Base-by-base conservation (phyloP, 1,284 basidiomycete genomes). In the Ustilago cynodontis region DNA sequence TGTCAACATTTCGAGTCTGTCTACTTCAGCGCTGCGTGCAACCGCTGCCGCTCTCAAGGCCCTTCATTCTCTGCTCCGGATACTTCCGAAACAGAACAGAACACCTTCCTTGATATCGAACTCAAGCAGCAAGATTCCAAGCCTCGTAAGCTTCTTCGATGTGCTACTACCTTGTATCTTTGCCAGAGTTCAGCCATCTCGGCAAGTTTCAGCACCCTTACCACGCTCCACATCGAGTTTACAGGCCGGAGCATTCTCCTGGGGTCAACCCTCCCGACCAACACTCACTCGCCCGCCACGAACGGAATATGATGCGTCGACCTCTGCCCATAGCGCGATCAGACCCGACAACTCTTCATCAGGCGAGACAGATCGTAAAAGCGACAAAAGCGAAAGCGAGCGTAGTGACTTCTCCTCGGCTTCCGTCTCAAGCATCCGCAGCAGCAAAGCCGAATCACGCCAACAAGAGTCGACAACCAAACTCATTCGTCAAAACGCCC, bases 311-410 rank as follows among this genome's bases (percentile, higher is more conserved):
- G n/a, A 2, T 2, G 1, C 22, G 22, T 26, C 54, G 8, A 11
- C 11, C 41, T 26, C 39, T 10, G 16, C 54, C 26, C 29, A 31
- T 14, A 18, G 22, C 3, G 39, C 29, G n/a, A 29, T 9, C 18
- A 26, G 28, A 31, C 26, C 18, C n/a, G 24, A 35, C 20, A 11
- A 50, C 24, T 62, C 65, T 16, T 73, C 65, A 2, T 26, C 59
- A 2, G 59, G 55, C 22, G 71, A 73, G 49, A 64, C 61, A 16
- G 71, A 73, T 6, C 54, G 65, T 28, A 63, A 59, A 24, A 74
- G 71, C 59, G 66, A 74, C 39, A 65, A 74, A 14, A 75, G 72
- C 53, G 67, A 70, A 57, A 66, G 63, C 56, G 72, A 75, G n/a
- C 63, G 52, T 1, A 75, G 72, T 35, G 67, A 70, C 58, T 56